Base-by-base conservation (phyloP, 2,329 filamentous ascomycete genomes). In the Blastomyces parvus region DNA sequence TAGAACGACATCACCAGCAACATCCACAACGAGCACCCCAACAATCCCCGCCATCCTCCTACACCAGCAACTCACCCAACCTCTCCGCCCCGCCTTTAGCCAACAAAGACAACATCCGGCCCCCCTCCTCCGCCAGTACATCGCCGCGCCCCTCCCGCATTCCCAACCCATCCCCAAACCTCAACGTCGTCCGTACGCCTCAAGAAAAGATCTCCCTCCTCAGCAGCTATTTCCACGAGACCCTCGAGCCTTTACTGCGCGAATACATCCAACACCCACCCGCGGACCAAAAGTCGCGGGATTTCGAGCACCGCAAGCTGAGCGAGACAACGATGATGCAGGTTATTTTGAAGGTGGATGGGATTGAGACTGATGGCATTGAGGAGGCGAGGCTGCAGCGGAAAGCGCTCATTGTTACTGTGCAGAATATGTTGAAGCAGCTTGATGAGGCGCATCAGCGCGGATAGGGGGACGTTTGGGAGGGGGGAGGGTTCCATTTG, bases 321-420 rank as follows among this genome's bases (percentile, higher is more conserved):
- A 75, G 71, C 62, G 79, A 80, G 69, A 77, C 73, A 0, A 74
- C 79, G 13, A 64, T 80, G 67, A 69, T 71, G 22, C 76, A 80
- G 66, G 70, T 80, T 19, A 69, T 79, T 58, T 64, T 81, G 63
- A 79, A 79, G 82, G 74, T 95, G 5, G 88, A 92, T 69, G 84
- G 89, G 7, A 78, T 97, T 14, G 88, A 94, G 67, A 78, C 80
- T 2, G 90, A 95, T 69, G 86, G 89, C 73, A 74, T 81, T 6
- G 83, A 86, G 65, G 80, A 86, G 6, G 72, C 82, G 60, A 77
- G 80, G 9, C 72, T 80, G 53, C 84, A 86, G 66, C 73, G 73
- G 67, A 78, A 73, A 64, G 73, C 72, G 7, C 69, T 81, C 46
- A 74, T 80, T 52, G 75, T 71, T 61, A 76, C 79, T 64, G 74